These are phyloP conservation scores for Volvox carteri DNA, from an alignment of 163 green algal genomes.

Conservation along the genomic window DNA sequence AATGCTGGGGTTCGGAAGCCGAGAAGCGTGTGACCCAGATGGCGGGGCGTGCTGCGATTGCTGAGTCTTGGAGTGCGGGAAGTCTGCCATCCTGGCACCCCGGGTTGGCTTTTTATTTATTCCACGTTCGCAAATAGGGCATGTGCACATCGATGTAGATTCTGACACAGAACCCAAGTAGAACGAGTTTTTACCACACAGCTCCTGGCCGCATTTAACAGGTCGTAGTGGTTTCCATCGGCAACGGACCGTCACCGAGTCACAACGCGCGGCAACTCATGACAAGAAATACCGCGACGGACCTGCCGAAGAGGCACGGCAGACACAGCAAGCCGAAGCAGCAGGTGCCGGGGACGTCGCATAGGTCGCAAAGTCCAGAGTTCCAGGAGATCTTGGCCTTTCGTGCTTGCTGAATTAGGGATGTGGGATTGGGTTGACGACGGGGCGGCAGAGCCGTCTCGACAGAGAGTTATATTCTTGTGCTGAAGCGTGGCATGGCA, in stretches of 20 bases:
- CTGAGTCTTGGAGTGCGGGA: neutral
- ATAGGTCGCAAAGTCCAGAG: neutral
- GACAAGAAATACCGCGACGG: neutral
- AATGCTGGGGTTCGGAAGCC: neutral
- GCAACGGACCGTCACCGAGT: too few relatives aligned
- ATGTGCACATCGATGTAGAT: too few relatives aligned
- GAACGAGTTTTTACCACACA: too few relatives aligned
- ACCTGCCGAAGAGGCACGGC: conserved; percentile 35
- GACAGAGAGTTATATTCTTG: too few relatives aligned
- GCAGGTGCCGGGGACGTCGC: neutral
- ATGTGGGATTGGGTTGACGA: neutral
- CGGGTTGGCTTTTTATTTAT: neutral
- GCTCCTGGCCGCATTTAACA: too few relatives aligned
- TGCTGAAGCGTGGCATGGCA: too few relatives aligned
- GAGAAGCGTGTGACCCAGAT: neutral
- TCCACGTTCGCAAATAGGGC: neutral
- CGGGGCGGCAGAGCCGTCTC: neutral
- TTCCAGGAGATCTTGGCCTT: neutral
- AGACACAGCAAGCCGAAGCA: conserved; percentile 5
- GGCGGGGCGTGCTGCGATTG: neutral
- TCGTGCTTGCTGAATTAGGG: neutral
- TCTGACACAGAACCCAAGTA: too few relatives aligned
- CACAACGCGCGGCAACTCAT: too few relatives aligned
- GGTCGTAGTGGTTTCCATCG: too few relatives aligned
- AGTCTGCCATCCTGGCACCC: neutral